Conservation (phyloP, 257 asterid species). For the Nicotiana otophora region DNA sequence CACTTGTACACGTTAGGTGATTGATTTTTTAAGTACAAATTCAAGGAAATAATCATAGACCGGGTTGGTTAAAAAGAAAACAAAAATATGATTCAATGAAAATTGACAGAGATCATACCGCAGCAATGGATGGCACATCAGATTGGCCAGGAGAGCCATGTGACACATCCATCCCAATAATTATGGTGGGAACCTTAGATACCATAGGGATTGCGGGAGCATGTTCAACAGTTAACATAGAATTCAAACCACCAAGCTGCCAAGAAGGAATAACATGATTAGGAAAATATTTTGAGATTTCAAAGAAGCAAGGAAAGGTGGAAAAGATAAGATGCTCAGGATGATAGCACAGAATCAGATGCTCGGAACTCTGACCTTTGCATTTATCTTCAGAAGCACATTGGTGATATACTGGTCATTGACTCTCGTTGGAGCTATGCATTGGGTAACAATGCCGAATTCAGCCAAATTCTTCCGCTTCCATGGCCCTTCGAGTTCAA, state of each 20-base stretch:
- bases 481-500: constrained; percentile 64
- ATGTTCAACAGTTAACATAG: constrained; percentile 57
- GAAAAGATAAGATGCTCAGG: not conserved
- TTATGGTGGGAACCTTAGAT: constrained; percentile 70
- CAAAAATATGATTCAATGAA: not conserved
- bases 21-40: not conserved
- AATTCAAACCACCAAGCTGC: constrained; percentile 91
- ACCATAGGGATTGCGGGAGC: constrained; percentile 61
- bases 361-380: constrained; percentile 47
- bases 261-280: not conserved
- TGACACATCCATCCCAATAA: constrained; percentile 93
- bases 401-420: constrained; percentile 81
- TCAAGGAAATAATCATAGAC: not conserved
- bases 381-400: constrained; percentile 72
- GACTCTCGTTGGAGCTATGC: constrained; percentile 63
- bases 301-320: not conserved
- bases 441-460: constrained; percentile 80
- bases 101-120: constrained; percentile 34
- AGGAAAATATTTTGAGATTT: not conserved
- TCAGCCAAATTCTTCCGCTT: constrained; percentile 69
- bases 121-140: constrained; percentile 92
- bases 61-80: not conserved
- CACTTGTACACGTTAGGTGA: not conserved
- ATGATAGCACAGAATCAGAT: not conserved
- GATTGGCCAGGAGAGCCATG: constrained; percentile 98